Conservation (phyloP, 1,139 yeast genomes). For the Taphrina sp. region DNA sequence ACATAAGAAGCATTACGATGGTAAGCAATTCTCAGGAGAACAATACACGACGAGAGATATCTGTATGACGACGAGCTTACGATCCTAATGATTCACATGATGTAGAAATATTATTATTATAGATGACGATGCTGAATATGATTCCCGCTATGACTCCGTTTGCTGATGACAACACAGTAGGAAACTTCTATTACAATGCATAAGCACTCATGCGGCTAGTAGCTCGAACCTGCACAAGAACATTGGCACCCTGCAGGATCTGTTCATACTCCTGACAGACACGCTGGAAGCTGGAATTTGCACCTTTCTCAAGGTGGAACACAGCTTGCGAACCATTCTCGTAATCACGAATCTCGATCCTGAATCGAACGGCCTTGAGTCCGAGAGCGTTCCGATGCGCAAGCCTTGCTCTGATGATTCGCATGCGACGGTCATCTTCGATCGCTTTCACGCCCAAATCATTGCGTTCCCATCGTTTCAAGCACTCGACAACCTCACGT, state of each 20-base stretch:
- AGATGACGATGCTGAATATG: too few relatives aligned
- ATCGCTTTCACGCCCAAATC: conserved; percentile 34
- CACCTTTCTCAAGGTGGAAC: conserved; percentile 34
- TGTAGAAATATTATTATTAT: too few relatives aligned
- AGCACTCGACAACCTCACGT: conserved; percentile 27
- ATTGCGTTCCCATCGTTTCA: conserved; percentile 32
- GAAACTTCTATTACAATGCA: conserved; percentile 6
- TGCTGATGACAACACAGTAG: too few relatives aligned
- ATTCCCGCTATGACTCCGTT: too few relatives aligned
- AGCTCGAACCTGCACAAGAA: conserved; percentile 6
- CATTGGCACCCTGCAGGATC: conserved; percentile 3
- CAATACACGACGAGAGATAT: too few relatives aligned
- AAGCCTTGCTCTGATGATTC: conserved; percentile 32
- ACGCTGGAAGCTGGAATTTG: conserved; percentile 23
- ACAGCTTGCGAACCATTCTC: conserved; percentile 29
- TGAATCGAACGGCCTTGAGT: conserved; percentile 34
- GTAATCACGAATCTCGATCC: conserved; percentile 15
- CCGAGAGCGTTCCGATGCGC: conserved; percentile 33
- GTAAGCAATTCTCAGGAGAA: too few relatives aligned
- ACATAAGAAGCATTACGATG: too few relatives aligned
- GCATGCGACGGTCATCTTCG: conserved; percentile 16
- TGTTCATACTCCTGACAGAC: conserved; percentile 29
- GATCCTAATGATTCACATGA: too few relatives aligned
- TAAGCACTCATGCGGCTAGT: conserved; percentile 13
- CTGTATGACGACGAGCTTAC: too few relatives aligned